Percentiles rank a stretch among this genome's conserved stretches.
phyloP scores from a whole-genome alignment of 2,329 filamentous ascomycete genomes.

The Colletotrichum sp. region DNA sequence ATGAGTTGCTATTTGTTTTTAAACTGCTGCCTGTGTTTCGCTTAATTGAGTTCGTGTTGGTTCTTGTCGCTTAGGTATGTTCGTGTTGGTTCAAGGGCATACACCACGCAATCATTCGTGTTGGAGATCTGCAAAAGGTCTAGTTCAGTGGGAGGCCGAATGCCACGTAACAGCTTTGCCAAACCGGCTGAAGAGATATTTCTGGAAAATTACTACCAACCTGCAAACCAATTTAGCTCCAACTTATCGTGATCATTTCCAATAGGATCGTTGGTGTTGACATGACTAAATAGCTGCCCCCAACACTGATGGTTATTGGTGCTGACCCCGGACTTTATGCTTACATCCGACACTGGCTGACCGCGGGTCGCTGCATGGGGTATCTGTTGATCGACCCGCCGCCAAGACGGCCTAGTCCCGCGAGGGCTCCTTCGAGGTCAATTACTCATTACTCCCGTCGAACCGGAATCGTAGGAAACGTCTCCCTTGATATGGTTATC shows the following conservation, averaged over 20 bases:
- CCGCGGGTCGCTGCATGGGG: not conserved
- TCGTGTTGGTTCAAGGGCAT: not conserved
- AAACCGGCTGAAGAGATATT: not conserved
- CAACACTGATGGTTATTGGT: not conserved
- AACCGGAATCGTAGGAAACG: not conserved
- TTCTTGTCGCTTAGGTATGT: not conserved
- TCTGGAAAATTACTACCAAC: not conserved
- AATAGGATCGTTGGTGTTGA: not conserved
- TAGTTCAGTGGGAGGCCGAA: not conserved
- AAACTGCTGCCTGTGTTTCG: not conserved
- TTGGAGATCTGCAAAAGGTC: not conserved
- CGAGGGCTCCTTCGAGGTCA: not conserved
- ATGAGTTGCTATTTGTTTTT: not conserved
- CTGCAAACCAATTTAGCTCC: not conserved
- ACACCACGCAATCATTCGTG: not conserved
- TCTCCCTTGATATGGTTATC: not conserved
- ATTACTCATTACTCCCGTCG: not conserved
- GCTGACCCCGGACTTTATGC: not conserved
- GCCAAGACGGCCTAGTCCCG: not conserved
- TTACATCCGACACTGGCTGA: not conserved
- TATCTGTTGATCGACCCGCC: not conserved
- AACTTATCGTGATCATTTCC: not conserved
- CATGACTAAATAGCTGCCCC: not conserved
- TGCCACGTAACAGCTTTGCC: not conserved
- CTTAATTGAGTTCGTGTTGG: not conserved